Evolutionary conservation across 768 basidiomycete genomes (phyloP).

Genomic region (Kwoniella botswanensis): DNA sequence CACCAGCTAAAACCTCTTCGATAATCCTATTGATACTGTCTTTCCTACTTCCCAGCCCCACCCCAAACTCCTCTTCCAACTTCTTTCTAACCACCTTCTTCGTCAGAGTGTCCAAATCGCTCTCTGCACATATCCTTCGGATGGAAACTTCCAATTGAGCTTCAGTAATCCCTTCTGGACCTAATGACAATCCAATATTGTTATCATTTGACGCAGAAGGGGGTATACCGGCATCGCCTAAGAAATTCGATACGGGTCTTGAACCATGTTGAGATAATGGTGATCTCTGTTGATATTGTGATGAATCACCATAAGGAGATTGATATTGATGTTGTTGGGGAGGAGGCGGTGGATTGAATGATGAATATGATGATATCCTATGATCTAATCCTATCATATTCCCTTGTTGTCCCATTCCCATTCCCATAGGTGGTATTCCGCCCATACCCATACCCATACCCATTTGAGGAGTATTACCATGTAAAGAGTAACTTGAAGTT

Average conservation of each 20-base stretch:
- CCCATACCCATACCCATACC: slow-evolving; percentile 3
- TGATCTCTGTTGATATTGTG: slow-evolving; percentile 1
- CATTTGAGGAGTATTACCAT: slow-evolving; percentile 7
- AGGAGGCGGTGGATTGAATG: slow-evolving; percentile 13
- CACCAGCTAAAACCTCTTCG: slow-evolving; percentile 50
- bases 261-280: slow-evolving; percentile 3
- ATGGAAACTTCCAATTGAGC: slow-evolving; percentile 61
- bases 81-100: slow-evolving; percentile 86
- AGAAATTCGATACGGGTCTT: slow-evolving; percentile 32
- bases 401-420: neutral
- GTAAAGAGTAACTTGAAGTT: slow-evolving; percentile 29
- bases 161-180: slow-evolving; percentile 47
- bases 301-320: neutral
- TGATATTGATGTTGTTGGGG: slow-evolving; percentile 5
- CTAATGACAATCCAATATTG: slow-evolving; percentile 17
- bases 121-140: slow-evolving; percentile 71
- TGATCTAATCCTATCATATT: slow-evolving; percentile 29
- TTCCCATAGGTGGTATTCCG: neutral
- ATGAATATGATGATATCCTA: slow-evolving; percentile 12
- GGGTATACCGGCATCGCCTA: slow-evolving; percentile 28
- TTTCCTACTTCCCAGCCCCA: slow-evolving; percentile 66
- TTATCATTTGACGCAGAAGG: neutral
- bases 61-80: slow-evolving; percentile 80
- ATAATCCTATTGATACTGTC: slow-evolving; percentile 57
- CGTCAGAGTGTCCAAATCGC: slow-evolving; percentile 87